Evolutionary conservation across 1,284 basidiomycete genomes (phyloP).

Genomic region (Rugosomyces carneus): DNA sequence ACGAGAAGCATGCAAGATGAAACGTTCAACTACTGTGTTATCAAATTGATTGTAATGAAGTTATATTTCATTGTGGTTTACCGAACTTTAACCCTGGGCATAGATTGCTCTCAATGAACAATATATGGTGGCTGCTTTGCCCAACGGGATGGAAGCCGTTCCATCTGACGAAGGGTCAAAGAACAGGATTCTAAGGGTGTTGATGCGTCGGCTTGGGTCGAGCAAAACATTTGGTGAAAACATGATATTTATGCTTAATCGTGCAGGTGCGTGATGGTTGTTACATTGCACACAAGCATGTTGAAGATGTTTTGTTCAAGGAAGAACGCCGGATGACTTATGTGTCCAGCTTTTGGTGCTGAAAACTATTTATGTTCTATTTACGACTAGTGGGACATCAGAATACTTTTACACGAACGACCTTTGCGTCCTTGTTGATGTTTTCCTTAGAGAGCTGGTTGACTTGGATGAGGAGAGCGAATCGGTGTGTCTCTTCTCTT

Average conservation of each 20-base stretch:
- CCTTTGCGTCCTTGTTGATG: constrained; percentile 91
- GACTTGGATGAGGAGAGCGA: constrained; percentile 93
- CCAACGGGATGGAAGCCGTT: constrained; percentile 20
- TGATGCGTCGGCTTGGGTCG: constrained; percentile 77
- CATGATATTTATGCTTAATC: constrained; percentile 98
- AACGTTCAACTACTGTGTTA: constrained; percentile 88
- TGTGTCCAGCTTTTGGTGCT: constrained; percentile 94
- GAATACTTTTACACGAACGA: constrained; percentile 99
- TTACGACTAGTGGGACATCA: constrained; percentile 88
- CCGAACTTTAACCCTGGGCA: background rate
- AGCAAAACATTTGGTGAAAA: constrained; percentile 97
- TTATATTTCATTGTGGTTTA: background rate
- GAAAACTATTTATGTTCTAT: constrained; percentile 93
- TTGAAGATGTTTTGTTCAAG: constrained; percentile 30
- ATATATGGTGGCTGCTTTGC: constrained; percentile 83
- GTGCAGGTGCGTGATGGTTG: constrained; percentile 61
- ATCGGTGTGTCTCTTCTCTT: constrained; percentile 53
- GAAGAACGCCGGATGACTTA: constrained; percentile 80
- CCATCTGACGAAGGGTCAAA: constrained; percentile 27
- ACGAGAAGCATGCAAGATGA: constrained; percentile 88
- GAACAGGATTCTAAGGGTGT: constrained; percentile 80
- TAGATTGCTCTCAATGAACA: constrained; percentile 95
- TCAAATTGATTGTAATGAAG: constrained; percentile 78
- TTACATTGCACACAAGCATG: background rate
- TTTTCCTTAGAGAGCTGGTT: constrained; percentile 88